Evolutionary conservation across 2,329 filamentous ascomycete genomes (phyloP), one percentile per base, ranked within the genome.

Genomic region (Paraconiothyrium brasiliense): DNA sequence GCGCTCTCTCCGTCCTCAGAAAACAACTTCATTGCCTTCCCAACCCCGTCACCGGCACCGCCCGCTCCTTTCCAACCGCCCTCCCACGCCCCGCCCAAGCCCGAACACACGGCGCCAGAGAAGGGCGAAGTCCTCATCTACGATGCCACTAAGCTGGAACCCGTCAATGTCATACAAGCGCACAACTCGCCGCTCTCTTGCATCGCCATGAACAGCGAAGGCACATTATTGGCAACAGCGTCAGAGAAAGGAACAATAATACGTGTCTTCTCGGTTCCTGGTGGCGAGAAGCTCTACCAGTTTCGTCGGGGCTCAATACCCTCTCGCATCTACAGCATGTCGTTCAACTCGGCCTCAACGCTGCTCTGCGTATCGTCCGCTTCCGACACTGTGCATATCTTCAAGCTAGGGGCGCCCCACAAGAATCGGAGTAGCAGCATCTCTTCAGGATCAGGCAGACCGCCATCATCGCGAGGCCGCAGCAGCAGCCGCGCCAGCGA

Each of bases 201-300:
- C 75, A 92, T 99, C 57, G 91, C 93, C 24, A 85, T 99, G 63
- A 99, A 97, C 78, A 94, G 89, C 73, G 93, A 97, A 63, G 95
- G 95, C 13, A 97, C 92, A 3, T 81, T 97, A 47, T 85, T 99
- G 48, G 95, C 95, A 14, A 99, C 95, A 1, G 93, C 95, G 1
- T 98, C 94, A 24, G 95, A 99, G 77, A 99, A 97, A 57, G 95
- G 95, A 66, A 99, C 95, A 0, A 97, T 99, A 63, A 97, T 99
- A 66, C 90, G 95, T 16, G 93, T 99, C 56, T 99, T 99, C 79
- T 93, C 92, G 0, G 88, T 99, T 1, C 95, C 95, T 2, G 89
- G 90, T 66, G 95, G 92, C 11, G 90, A 94, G 73, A 99, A 98
- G 78, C 85, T 99, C 20, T 98, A 94, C 78, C 94, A 99, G 76